Evolutionary conservation across 2,329 filamentous ascomycete genomes (phyloP), one percentile per base, ranked within the genome.

Genomic region (Leptodontidium sp.): DNA sequence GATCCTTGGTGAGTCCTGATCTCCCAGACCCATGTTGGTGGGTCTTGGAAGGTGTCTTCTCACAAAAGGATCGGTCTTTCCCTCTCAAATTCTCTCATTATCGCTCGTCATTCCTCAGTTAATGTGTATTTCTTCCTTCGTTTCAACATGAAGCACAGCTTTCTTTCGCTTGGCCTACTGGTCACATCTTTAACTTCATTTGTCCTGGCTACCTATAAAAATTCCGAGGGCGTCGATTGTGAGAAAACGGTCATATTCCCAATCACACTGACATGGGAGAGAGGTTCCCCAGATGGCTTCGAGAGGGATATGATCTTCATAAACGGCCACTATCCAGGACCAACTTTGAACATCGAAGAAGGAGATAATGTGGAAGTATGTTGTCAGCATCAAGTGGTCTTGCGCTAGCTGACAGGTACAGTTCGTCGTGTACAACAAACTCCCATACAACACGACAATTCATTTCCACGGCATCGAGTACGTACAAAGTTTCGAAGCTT

Each of bases 401-500:
- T 2, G 6, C 2, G 2, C 24, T 29, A 1, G 26, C 52, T 35
- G 11, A 35, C 2, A 5, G 3, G 26, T 35, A n/a, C 17, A 71
- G 66, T 64, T 73, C 26, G 61, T 66, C 24, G 68, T 73, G 8
- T 50, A 53, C 9, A 82, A 82, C 70, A 69, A 77, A 29, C 75
- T 80, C 9, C 73, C 74, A 7, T 75, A 70, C 21, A 78, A 78
- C 1, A 82, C 80, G 9, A 72, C 79, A 0, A 72, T 84, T 6
- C 82, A 84, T 67, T 83, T 79, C 75, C 82, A 84, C 73, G 82
- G 82, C 43, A 71, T 69, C 40, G 43, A 67, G 68, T 72, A 65
- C 58, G 67, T 38, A 17, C n/a, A 49, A 15, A 14, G 9, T 6
- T 53, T 38, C n/a, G 38, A 14, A 55, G 1, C 17, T 29, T 65